Evolutionary conservation across 2,329 filamentous ascomycete genomes (phyloP).

Genomic region (Nigrospora sphaerica): DNA sequence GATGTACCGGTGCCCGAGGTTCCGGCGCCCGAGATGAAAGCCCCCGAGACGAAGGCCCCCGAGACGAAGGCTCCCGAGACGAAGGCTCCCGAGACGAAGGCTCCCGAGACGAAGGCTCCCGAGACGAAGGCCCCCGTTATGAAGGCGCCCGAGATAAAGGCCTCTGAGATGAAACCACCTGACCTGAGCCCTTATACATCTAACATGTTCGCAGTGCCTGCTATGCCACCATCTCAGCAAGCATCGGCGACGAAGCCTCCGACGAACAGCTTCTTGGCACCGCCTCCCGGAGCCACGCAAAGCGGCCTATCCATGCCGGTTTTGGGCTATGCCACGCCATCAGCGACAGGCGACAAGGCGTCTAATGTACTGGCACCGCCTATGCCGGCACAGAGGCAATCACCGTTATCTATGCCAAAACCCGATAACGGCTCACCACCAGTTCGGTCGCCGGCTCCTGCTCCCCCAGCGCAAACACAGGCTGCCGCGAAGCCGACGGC

Average conservation of each 20-base stretch:
- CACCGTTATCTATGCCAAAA: slow-evolving; percentile 22
- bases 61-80: slow-evolving; percentile 15
- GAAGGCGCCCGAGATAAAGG: slow-evolving; percentile 11
- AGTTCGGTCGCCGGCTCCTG: slow-evolving; percentile 1
- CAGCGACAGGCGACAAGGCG: slow-evolving; percentile 6
- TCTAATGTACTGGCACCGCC: slow-evolving; percentile 38
- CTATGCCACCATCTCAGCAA: slow-evolving; percentile 18
- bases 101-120: slow-evolving; percentile 13
- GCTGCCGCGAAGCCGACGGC: slow-evolving; percentile 4
- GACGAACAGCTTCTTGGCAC: slow-evolving; percentile 22
- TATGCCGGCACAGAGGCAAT: slow-evolving; percentile 30
- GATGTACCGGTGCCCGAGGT: not conserved
- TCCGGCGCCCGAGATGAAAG: slow-evolving; percentile 11
- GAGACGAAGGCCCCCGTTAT: slow-evolving; percentile 13
- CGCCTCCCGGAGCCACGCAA: slow-evolving; percentile 19
- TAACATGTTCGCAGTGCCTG: slow-evolving; percentile 23
- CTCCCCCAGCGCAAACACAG: slow-evolving; percentile 4
- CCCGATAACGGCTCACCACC: slow-evolving; percentile 1
- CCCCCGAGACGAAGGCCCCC: slow-evolving; percentile 13
- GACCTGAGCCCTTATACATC: slow-evolving; percentile 21
- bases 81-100: slow-evolving; percentile 11
- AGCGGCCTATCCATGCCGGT: slow-evolving; percentile 24
- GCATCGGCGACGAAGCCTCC: slow-evolving; percentile 19
- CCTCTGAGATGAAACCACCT: slow-evolving; percentile 17
- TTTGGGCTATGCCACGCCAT: slow-evolving; percentile 24